phyloP scores from a whole-genome alignment of 2,329 filamentous ascomycete genomes.

The Fusarium scirpi region DNA sequence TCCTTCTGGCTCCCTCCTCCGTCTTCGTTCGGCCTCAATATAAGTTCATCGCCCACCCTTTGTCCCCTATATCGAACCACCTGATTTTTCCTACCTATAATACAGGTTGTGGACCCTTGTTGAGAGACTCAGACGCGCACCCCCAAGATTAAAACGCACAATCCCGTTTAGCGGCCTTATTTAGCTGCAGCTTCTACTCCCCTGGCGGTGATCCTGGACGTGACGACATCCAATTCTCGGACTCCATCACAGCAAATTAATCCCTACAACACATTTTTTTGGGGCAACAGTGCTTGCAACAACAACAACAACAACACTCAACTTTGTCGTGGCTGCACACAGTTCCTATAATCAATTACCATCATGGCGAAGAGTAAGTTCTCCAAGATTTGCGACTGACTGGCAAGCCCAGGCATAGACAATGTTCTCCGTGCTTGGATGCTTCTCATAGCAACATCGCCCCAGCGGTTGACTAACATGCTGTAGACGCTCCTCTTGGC shows the following conservation, averaged over 20 bases:
- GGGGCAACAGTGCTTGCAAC: slow-evolving; percentile 12
- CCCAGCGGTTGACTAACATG: slow-evolving; percentile 9
- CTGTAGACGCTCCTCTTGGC: slow-evolving; percentile 57
- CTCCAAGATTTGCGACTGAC: neutral
- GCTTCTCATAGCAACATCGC: neutral
- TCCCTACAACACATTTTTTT: slow-evolving; percentile 2
- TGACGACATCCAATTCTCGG: slow-evolving; percentile 36
- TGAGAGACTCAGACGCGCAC: neutral
- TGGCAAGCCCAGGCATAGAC: neutral
- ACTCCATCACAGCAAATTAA: slow-evolving; percentile 22
- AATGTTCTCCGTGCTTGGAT: neutral
- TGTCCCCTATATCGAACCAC: neutral
- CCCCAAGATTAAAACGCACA: slow-evolving; percentile 15
- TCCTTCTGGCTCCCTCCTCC: slow-evolving; percentile 6
- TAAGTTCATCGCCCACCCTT: neutral
- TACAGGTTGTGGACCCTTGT: slow-evolving; percentile 3
- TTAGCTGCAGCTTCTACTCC: slow-evolving; percentile 27
- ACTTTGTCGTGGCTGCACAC: neutral
- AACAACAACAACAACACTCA: neutral
- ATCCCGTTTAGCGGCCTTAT: slow-evolving; percentile 25
- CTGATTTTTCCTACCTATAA: neutral
- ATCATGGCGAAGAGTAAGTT: slow-evolving; percentile 45
- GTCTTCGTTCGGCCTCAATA: neutral
- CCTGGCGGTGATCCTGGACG: slow-evolving; percentile 32
- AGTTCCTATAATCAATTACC: neutral